These are phyloP conservation scores for Catharanthus roseus DNA, from an alignment of 257 asterid genomes.

Conservation along the genomic window DNA sequence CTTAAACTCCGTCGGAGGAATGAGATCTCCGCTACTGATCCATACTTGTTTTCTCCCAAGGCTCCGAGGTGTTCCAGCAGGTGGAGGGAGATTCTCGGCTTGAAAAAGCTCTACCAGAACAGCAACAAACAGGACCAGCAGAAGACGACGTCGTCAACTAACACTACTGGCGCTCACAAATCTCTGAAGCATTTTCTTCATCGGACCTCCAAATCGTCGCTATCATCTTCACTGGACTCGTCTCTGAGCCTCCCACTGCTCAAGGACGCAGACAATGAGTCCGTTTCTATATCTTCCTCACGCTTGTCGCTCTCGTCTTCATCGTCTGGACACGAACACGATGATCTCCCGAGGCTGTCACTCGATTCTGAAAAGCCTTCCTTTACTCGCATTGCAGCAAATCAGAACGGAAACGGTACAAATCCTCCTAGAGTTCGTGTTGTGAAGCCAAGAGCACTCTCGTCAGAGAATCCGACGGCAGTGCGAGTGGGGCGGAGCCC, in stretches of 20 bases:
- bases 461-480: slow-evolving; percentile 45
- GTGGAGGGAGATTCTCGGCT: slow-evolving; percentile 84
- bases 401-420: neutral
- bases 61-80: slow-evolving; percentile 88
- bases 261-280: slow-evolving; percentile 36
- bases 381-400: slow-evolving; percentile 1
- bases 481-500: slow-evolving; percentile 50
- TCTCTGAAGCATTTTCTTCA: slow-evolving; percentile 34
- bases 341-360: slow-evolving; percentile 51
- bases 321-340: slow-evolving; percentile 56
- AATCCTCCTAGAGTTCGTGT: slow-evolving; percentile 47
- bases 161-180: slow-evolving; percentile 4
- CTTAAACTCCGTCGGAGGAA: slow-evolving; percentile 38
- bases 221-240: slow-evolving; percentile 21
- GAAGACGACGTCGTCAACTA: slow-evolving; percentile 35
- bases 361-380: slow-evolving; percentile 44
- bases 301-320: slow-evolving; percentile 56
- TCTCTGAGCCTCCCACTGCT: slow-evolving; percentile 45
- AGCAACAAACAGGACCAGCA: slow-evolving; percentile 40
- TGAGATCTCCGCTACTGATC: slow-evolving; percentile 58
- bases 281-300: slow-evolving; percentile 32
- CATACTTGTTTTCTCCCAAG: slow-evolving; percentile 72
- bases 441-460: slow-evolving; percentile 36
- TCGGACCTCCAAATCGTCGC: slow-evolving; percentile 32
- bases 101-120: slow-evolving; percentile 63